phyloP scores from a whole-genome alignment of 2,329 filamentous ascomycete species.

The Penicillium sp. region DNA sequence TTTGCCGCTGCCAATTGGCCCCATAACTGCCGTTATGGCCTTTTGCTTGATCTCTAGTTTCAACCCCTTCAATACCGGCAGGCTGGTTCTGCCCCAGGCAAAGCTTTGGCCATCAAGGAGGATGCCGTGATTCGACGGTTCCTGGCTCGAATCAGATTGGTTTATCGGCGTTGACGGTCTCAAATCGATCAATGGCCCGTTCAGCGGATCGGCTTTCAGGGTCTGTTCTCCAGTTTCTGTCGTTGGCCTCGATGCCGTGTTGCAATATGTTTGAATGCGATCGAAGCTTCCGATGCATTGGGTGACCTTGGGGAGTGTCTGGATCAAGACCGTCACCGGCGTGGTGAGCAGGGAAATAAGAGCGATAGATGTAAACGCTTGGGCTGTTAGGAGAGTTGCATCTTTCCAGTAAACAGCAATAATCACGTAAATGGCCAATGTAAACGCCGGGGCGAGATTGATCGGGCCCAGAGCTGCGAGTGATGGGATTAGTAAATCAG shows the following conservation, averaged over 20 bases:
- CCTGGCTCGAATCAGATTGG: no score
- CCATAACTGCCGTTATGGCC: background rate
- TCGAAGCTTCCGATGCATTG: background rate
- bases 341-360: background rate
- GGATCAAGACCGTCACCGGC: background rate
- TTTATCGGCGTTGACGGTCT: background rate
- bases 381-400: background rate
- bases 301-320: background rate
- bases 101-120: background rate
- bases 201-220: no score
- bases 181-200: no score
- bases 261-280: background rate
- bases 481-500: conserved; percentile 1
- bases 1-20: background rate
- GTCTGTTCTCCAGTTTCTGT: background rate
- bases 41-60: background rate
- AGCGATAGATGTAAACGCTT: background rate
- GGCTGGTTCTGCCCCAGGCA: background rate
- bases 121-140: no score
- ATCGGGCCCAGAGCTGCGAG: background rate
- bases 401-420: background rate
- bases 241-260: background rate
- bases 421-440: background rate
- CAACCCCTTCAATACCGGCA: background rate
- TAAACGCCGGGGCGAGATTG: background rate